Evolutionary conservation across 2,329 filamentous ascomycete species (phyloP).

Genomic region (Ophiocordyceps robertsii): DNA sequence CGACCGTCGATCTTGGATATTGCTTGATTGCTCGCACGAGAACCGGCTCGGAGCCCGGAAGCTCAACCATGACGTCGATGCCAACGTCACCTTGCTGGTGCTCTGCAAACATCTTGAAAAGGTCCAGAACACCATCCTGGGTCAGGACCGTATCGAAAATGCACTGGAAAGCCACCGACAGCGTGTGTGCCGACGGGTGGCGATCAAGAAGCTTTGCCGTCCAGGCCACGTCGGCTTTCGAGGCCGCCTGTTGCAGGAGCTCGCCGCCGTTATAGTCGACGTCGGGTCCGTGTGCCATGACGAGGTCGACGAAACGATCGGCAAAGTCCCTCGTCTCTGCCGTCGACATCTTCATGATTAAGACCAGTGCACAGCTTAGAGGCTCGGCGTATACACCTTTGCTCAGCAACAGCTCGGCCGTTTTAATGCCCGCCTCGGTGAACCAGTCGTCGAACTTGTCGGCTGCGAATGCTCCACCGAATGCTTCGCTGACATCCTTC

Average conservation of each 20-base stretch:
- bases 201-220: conserved; percentile 35
- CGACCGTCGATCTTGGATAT: conserved; percentile 38
- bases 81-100: conserved; percentile 31
- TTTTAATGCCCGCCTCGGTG: conserved; percentile 29
- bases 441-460: conserved; percentile 30
- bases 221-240: conserved; percentile 34
- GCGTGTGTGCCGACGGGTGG: conserved; percentile 32
- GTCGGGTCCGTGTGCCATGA: conserved; percentile 25
- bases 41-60: conserved; percentile 30
- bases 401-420: conserved; percentile 32
- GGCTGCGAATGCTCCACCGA: conserved; percentile 29
- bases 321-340: conserved; percentile 25
- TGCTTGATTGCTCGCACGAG: conserved; percentile 38
- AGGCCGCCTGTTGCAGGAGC: conserved; percentile 39
- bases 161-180: conserved; percentile 40
- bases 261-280: conserved; percentile 39
- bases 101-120: conserved; percentile 38
- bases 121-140: conserved; percentile 34
- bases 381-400: conserved; percentile 33
- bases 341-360: conserved; percentile 29
- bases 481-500: conserved; percentile 30
- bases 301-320: conserved; percentile 28
- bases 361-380: conserved; percentile 29
- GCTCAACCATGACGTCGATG: conserved; percentile 35
- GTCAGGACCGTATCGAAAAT: conserved; percentile 38